These are phyloP conservation scores for Tolypocladium ovalisporum DNA, from an alignment of 2,329 filamentous ascomycete species.

Conservation along the genomic window DNA sequence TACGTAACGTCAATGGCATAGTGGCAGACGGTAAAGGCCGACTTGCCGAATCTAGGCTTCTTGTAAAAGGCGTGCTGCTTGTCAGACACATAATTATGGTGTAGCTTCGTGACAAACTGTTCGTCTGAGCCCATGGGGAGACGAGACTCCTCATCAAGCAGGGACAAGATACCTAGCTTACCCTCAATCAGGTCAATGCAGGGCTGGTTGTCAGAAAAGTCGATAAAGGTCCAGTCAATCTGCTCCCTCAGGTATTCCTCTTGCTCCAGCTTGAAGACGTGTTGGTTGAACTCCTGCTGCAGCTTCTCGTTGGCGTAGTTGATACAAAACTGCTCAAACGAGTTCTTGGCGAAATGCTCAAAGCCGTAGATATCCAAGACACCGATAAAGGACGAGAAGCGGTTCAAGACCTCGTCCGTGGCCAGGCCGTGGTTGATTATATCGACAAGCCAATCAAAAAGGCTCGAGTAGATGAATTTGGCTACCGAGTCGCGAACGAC, in stretches of 20 bases:
- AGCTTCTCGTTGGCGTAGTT: slow-evolving; percentile 99
- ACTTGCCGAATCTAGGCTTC: slow-evolving; percentile 96
- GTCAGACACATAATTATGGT: slow-evolving; percentile 81
- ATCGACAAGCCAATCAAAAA: slow-evolving; percentile 99
- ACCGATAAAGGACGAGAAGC: slow-evolving; percentile 86
- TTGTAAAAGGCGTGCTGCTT: slow-evolving; percentile 98
- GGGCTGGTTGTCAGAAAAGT: slow-evolving; percentile 98
- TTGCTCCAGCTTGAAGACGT: slow-evolving; percentile 98
- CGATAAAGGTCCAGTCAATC: slow-evolving; percentile 99
- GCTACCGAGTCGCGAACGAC: slow-evolving; percentile 96
- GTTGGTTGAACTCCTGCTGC: slow-evolving; percentile 98
- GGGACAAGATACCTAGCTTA: slow-evolving; percentile 82
- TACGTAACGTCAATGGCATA: slow-evolving; percentile 98
- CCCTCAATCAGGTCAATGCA: slow-evolving; percentile 98
- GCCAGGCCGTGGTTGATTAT: slow-evolving; percentile 87
- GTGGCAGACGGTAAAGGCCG: slow-evolving; percentile 94
- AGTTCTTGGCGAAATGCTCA: slow-evolving; percentile 99
- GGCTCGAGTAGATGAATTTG: slow-evolving; percentile 95
- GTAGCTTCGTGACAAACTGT: slow-evolving; percentile 90
- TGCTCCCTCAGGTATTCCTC: slow-evolving; percentile 94
- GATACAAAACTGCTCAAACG: slow-evolving; percentile 99
- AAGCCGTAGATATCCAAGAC: slow-evolving; percentile 99
- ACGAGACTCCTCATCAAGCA: slow-evolving; percentile 92
- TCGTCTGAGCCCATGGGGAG: slow-evolving; percentile 96
- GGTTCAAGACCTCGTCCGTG: slow-evolving; percentile 72